These are phyloP conservation scores for Austroboletus eburneus DNA, from an alignment of 768 basidiomycete genomes.

Conservation along the genomic window DNA sequence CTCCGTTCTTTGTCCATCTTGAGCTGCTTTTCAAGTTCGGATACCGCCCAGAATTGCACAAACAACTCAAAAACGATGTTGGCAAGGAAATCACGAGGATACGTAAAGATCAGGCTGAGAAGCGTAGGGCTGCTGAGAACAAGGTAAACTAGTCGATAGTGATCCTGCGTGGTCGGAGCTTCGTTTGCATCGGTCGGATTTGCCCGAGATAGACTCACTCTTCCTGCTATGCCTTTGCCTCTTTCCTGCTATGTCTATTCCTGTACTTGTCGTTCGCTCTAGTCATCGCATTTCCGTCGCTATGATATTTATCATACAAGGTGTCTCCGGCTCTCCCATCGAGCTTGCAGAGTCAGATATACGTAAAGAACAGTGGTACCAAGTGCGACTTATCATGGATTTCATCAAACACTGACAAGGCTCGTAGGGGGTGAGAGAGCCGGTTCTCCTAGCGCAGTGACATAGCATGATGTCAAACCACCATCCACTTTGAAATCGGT, in stretches of 20 bases:
- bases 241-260: no score
- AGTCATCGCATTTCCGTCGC: no score
- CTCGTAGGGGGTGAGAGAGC: slow-evolving; percentile 67
- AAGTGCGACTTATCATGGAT: no score
- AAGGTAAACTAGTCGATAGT: slow-evolving; percentile 28
- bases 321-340: no score
- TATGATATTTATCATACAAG: no score
- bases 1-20: slow-evolving; percentile 94
- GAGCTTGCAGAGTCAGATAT: no score
- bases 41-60: slow-evolving; percentile 75
- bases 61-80: slow-evolving; percentile 68
- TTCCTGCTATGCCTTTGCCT: no score
- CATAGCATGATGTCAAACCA: slow-evolving; percentile 88
- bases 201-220: no score
- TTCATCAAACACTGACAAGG: no score
- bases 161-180: not conserved
- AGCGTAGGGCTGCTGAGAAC: slow-evolving; percentile 43
- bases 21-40: slow-evolving; percentile 82
- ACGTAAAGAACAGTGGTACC: no score
- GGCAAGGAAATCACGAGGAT: slow-evolving; percentile 72
- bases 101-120: slow-evolving; percentile 59
- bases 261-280: no score
- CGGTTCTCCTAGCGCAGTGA: slow-evolving; percentile 81
- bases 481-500: slow-evolving; percentile 97
- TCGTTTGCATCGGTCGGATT: no score